Evolutionary conservation across 148 eudicot species (phyloP).

Genomic region (Silene latifolia): DNA sequence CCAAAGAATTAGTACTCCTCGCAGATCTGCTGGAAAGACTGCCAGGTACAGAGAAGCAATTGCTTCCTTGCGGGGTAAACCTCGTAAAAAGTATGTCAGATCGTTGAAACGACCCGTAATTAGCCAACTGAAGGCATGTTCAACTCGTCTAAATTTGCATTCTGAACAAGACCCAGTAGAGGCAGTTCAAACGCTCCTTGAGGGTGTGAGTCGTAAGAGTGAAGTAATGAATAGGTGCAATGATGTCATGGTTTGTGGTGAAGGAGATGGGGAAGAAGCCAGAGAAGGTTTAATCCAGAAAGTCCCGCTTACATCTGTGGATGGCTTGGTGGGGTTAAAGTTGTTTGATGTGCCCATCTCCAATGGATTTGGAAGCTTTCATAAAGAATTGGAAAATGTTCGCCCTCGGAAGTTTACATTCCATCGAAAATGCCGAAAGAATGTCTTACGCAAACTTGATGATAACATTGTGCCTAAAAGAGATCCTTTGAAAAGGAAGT

Average conservation of each 20-base stretch:
- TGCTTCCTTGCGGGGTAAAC: conserved; percentile 22
- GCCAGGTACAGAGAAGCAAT: conserved; percentile 33
- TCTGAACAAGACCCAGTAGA: conserved; percentile 15
- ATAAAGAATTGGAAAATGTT: conserved; percentile 11
- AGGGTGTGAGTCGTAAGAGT: conserved; percentile 2
- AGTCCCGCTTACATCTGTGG: not conserved
- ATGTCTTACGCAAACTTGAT: conserved; percentile 23
- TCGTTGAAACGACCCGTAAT: conserved; percentile 3
- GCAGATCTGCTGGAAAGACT: conserved; percentile 37
- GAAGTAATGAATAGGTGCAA: not conserved
- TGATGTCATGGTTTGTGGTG: conserved; percentile 4
- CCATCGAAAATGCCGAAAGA: conserved; percentile 35
- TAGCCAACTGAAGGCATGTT: conserved; percentile 16
- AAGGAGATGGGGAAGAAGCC: not conserved
- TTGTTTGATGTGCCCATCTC: conserved; percentile 1
- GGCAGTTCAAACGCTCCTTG: conserved; percentile 15
- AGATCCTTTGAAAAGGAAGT: not conserved
- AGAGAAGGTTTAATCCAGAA: not conserved
- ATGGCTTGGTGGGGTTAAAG: not conserved
- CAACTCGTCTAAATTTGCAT: conserved; percentile 13
- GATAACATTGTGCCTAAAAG: conserved; percentile 23
- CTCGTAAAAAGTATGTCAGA: conserved; percentile 21
- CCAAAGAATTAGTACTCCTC: conserved; percentile 24
- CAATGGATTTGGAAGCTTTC: conserved; percentile 13
- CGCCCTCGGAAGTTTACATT: conserved; percentile 27